A percentile compares a stretch with the other conserved stretches of the same genome.
These are phyloP conservation scores for Fusarium lyarnte DNA, from an alignment of 2,329 filamentous ascomycete genomes.

Conservation along the genomic window DNA sequence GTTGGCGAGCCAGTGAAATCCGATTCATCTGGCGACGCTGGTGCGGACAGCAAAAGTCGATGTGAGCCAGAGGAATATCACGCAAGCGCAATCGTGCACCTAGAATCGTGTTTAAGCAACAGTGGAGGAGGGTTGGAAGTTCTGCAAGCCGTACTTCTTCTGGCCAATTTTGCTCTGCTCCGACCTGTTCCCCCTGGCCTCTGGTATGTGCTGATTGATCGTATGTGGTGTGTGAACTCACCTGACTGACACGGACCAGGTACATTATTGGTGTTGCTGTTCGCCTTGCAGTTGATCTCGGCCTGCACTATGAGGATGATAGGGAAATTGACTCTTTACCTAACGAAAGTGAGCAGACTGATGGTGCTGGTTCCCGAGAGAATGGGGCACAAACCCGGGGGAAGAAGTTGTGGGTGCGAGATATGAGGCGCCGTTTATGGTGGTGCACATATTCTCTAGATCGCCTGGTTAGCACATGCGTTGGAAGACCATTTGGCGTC, in stretches of 20 bases:
- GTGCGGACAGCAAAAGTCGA: slow-evolving; percentile 49
- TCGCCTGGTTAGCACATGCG: slow-evolving; percentile 92
- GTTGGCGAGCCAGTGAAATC: slow-evolving; percentile 71
- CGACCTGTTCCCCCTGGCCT: slow-evolving; percentile 91
- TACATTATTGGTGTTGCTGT: slow-evolving; percentile 97
- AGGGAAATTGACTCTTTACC: slow-evolving; percentile 65
- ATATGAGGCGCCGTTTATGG: slow-evolving; percentile 88
- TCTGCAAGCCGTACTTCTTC: slow-evolving; percentile 87
- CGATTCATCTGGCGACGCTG: slow-evolving; percentile 50
- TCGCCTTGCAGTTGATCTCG: slow-evolving; percentile 88
- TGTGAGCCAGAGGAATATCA: slow-evolving; percentile 94
- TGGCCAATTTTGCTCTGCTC: slow-evolving; percentile 91
- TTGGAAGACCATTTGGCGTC: slow-evolving; percentile 91
- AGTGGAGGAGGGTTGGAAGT: slow-evolving; percentile 93
- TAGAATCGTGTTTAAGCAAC: slow-evolving; percentile 85
- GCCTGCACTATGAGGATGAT: slow-evolving; percentile 91
- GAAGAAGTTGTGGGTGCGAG: slow-evolving; percentile 84
- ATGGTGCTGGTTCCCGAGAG: slow-evolving; percentile 46
- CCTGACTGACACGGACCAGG: slow-evolving; percentile 48
- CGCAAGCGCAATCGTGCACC: slow-evolving; percentile 89
- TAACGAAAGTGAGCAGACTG: slow-evolving; percentile 49
- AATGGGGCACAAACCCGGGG: slow-evolving; percentile 61
- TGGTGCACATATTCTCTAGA: slow-evolving; percentile 98
- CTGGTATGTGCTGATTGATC: slow-evolving; percentile 64
- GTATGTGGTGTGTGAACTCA: neutral